Conservation (phyloP, 257 asterid genomes). For the Plantago elongata region DNA sequence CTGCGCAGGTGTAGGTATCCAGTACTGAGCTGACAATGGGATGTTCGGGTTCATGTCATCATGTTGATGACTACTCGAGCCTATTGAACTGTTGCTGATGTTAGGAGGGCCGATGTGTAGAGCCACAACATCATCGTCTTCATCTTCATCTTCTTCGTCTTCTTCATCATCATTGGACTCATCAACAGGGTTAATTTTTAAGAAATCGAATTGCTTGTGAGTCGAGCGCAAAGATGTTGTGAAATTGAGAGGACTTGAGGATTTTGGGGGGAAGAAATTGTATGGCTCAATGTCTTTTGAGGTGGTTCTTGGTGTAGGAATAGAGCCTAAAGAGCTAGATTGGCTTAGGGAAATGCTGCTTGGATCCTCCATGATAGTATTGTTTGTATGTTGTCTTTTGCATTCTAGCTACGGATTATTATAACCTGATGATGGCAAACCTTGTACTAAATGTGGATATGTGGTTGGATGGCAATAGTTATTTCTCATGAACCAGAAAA, state of each 20-base stretch:
- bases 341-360: constrained; percentile 21
- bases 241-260: neutral
- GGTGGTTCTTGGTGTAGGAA: constrained; percentile 15
- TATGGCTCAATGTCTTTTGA: constrained; percentile 29
- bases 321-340: constrained; percentile 9
- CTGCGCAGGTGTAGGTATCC: constrained; percentile 70
- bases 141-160: constrained; percentile 22
- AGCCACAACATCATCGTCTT: constrained; percentile 32
- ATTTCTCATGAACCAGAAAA: neutral
- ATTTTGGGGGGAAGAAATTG: constrained; percentile 44
- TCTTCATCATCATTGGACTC: neutral
- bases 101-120: constrained; percentile 60
- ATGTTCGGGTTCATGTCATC: constrained; percentile 7
- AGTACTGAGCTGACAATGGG: constrained; percentile 27
- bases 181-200: neutral
- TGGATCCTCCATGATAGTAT: constrained; percentile 27
- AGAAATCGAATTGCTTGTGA: constrained; percentile 9
- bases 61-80: constrained; percentile 11
- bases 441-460: neutral
- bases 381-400: constrained; percentile 1
- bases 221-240: neutral
- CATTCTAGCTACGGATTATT: constrained; percentile 25
- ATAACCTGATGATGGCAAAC: constrained; percentile 12
- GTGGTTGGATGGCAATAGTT: neutral
- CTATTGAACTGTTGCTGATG: constrained; percentile 3